Percentiles rank a stretch among this genome's conserved stretches.
Conservation (phyloP, 176 grass and related monocot species). For the Bromus sterilis region DNA sequence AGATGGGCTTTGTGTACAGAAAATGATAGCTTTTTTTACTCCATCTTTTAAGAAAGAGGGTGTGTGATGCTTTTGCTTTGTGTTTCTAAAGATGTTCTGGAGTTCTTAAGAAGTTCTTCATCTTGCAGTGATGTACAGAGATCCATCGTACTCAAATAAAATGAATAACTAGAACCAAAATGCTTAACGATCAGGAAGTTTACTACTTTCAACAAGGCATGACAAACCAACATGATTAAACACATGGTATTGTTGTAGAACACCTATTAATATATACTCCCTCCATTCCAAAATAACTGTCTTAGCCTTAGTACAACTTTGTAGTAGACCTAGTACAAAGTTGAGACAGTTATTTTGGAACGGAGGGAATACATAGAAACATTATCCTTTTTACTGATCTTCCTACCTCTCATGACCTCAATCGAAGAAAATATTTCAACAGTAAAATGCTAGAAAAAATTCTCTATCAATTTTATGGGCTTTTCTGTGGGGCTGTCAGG, state of each 20-base stretch:
- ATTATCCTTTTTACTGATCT: not conserved
- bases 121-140: not conserved
- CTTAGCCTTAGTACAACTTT: no score
- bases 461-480: not conserved
- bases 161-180: not conserved
- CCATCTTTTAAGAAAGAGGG: not conserved
- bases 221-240: not conserved
- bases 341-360: no score
- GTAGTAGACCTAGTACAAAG: no score
- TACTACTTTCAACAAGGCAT: not conserved
- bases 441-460: not conserved
- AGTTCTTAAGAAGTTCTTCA: not conserved
- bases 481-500: not conserved
- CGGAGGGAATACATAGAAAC: no score
- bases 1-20: not conserved
- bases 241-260: not conserved
- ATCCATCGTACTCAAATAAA: not conserved
- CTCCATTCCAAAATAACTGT: no score
- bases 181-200: not conserved
- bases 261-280: not conserved
- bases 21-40: not conserved
- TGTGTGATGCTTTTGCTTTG: not conserved
- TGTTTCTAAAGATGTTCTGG: not conserved
- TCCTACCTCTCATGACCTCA: not conserved
- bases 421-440: not conserved